Conservation (phyloP, 208 protist genomes). For the Naegleria fowleri region DNA sequence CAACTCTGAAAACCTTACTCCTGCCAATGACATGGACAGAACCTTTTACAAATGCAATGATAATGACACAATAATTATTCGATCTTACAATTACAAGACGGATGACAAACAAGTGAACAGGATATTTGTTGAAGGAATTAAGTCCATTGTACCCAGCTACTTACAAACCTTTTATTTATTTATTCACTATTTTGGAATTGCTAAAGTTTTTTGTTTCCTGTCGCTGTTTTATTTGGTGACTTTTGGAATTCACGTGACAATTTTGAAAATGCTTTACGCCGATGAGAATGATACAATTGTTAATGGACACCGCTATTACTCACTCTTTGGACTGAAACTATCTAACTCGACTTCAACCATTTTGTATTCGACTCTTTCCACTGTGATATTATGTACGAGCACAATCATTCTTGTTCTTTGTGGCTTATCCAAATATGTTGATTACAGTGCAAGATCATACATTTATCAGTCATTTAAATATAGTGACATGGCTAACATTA, state of each 20-base stretch:
- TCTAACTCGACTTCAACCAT: not conserved
- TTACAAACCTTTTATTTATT: not conserved
- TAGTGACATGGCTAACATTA: not conserved
- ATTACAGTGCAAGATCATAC: not conserved
- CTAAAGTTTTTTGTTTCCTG: not conserved
- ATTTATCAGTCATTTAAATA: not conserved
- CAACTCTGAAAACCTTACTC: too few relatives aligned
- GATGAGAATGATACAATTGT: not conserved
- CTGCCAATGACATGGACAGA: too few relatives aligned
- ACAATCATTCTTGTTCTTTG: not conserved
- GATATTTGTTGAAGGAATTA: not conserved
- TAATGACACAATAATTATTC: not conserved
- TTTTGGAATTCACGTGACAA: not conserved
- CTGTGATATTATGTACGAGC: not conserved
- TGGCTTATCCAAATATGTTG: not conserved
- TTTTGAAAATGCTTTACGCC: not conserved
- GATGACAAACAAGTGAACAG: not conserved
- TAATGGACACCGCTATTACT: not conserved
- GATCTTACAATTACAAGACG: not conserved
- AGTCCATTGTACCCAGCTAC: not conserved
- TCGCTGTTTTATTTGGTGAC: not conserved
- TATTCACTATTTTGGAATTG: not conserved
- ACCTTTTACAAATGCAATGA: not conserved
- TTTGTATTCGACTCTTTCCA: not conserved
- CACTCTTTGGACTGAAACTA: not conserved